Evolutionary conservation across 2,329 filamentous ascomycete species (phyloP).

Genomic region (Ophiostoma fasciatum): DNA sequence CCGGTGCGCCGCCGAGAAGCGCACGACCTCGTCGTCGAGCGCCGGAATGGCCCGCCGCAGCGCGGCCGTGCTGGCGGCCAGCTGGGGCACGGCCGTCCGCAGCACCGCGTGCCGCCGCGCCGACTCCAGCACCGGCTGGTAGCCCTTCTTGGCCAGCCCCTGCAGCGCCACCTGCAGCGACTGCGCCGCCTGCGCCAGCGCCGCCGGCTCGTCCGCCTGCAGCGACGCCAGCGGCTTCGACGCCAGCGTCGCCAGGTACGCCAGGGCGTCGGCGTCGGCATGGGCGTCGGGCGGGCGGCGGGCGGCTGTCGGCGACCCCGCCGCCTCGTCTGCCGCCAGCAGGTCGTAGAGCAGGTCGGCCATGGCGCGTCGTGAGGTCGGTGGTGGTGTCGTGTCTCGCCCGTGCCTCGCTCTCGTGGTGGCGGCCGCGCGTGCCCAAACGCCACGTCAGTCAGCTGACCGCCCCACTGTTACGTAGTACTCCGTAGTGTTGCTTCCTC

Average conservation of each 20-base stretch:
- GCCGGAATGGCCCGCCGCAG: constrained; percentile 60
- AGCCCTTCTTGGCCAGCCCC: constrained; percentile 74
- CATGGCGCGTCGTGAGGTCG: constrained; percentile 27
- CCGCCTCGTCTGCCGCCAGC: constrained; percentile 26
- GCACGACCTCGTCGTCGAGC: constrained; percentile 63
- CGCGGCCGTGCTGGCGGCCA: constrained; percentile 50
- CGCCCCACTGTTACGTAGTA: too few relatives aligned
- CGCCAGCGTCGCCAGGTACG: constrained; percentile 65
- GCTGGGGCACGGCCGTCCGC: constrained; percentile 50
- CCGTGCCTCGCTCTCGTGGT: background rate
- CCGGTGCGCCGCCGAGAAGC: constrained; percentile 72
- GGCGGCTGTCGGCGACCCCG: constrained; percentile 16
- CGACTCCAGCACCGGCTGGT: constrained; percentile 71
- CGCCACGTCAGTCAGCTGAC: too few relatives aligned
- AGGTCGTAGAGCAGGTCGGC: constrained; percentile 64
- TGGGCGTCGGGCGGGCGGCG: constrained; percentile 14
- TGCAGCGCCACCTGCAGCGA: constrained; percentile 73
- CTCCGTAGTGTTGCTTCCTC: too few relatives aligned
- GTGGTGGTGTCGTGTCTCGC: background rate
- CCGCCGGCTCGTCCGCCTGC: constrained; percentile 59
- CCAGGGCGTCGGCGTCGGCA: constrained; percentile 38
- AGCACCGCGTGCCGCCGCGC: constrained; percentile 64
- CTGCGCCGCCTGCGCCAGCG: constrained; percentile 67
- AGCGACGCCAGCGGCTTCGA: constrained; percentile 63
- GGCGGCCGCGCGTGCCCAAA: too few relatives aligned